phyloP scores from a whole-genome alignment of 768 basidiomycete species.

The Vararia minispora region DNA sequence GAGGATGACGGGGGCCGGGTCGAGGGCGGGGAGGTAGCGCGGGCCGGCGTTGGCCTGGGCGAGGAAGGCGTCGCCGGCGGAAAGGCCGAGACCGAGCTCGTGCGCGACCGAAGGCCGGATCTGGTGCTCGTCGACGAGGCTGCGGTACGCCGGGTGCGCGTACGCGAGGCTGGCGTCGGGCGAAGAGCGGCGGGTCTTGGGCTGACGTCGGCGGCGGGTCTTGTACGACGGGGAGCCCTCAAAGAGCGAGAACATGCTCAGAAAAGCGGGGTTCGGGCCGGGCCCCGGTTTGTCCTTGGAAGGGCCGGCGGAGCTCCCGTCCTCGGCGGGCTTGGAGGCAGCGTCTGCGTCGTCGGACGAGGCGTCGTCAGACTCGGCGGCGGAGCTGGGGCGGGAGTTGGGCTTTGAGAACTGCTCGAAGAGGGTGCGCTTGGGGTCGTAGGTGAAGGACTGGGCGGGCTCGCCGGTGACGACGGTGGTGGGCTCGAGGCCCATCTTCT shows the following conservation, averaged over 20 bases:
- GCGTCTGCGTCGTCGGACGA: constrained; percentile 17
- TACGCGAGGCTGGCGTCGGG: constrained; percentile 11
- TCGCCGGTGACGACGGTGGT: constrained; percentile 71
- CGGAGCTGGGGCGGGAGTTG: constrained; percentile 22
- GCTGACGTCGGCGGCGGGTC: constrained; percentile 69
- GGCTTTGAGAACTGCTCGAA: constrained; percentile 82
- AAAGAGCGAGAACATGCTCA: constrained; percentile 62
- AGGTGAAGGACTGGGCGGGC: constrained; percentile 81
- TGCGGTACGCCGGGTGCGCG: constrained; percentile 4
- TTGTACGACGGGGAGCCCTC: constrained; percentile 86
- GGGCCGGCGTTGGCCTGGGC: constrained; percentile 9
- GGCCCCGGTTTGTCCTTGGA: constrained; percentile 13
- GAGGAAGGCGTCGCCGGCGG: constrained; percentile 14
- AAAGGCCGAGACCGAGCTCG: constrained; percentile 9
- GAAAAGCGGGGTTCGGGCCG: constrained; percentile 32
- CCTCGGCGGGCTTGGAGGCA: constrained; percentile 6
- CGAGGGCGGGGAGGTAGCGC: neutral
- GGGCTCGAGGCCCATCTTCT: constrained; percentile 81
- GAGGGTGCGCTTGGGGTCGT: constrained; percentile 74
- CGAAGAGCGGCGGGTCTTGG: constrained; percentile 28
- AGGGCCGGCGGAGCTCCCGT: constrained; percentile 7
- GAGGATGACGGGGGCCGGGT: neutral
- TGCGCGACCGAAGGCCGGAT: constrained; percentile 16
- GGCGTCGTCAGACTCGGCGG: constrained; percentile 17
- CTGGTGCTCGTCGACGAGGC: constrained; percentile 21